Base-by-base conservation (phyloP, 305 asterid genomes). In the Nicotiana rustica region DNA sequence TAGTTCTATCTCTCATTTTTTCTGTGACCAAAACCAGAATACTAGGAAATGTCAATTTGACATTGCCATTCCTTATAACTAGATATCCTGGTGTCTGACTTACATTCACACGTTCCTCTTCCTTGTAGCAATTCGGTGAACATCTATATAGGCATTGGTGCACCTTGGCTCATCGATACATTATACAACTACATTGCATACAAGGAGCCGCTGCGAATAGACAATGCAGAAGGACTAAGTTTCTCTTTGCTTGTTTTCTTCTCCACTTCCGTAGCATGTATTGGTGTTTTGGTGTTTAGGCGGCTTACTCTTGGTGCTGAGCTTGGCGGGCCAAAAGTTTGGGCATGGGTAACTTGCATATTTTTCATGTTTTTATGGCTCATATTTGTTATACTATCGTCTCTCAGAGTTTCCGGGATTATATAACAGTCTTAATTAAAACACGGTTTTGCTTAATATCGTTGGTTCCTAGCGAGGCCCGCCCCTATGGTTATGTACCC, bases 121-220 rank as follows among this genome's bases (percentile, higher is more conserved):
- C 82, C 55, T 68, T 87, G 88, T 78, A 95, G 98, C 92, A 93
- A 95, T 82, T 95, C 99, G 68, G 99, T 93, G 92, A 95, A 93
- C 87, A 95, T 95, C 41, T 95, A 93, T 52, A 90, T 95, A 41
- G 99, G 99, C 61, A 95, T 93, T 7, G 99, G 99, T 0, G 75
- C 92, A 35, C 99, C 99, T 17, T 95, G 99, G 99, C 92, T 95
- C 49, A 93, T 93, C 35, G 85, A 93, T 87, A 93, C 98, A 14
- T 8, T 92, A 19, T 95, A 95, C 95, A 95, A 95, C 91, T 92
- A 80, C 88, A 41, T 93, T 25, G 99, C 93, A 10, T 95, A 91
- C 90, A 90, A 87, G 6, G 84, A 92, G 75, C 97, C 98, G 0
- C 84, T 93, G 86, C 85, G 81, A 82, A 92, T 95, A 68, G 88